Evolutionary conservation across 1,139 yeast genomes (phyloP).

Genomic region (Sugiyamaella xylanicola): DNA sequence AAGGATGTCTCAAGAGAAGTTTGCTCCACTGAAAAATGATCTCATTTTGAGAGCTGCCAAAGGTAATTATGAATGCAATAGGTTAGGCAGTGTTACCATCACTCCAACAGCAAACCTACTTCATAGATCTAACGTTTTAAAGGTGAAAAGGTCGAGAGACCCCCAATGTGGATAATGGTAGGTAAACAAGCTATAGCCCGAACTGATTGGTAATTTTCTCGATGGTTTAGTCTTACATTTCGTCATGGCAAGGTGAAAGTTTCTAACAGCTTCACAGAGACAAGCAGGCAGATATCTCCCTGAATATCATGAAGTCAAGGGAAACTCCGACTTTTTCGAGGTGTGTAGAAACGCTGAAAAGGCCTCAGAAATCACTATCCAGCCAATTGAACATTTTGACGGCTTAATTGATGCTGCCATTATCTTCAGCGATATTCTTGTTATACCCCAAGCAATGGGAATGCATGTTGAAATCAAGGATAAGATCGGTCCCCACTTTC

Average conservation of each 20-base stretch:
- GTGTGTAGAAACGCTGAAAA: conserved; percentile 91
- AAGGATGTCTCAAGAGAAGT: conserved; percentile 21
- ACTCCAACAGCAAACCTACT: no score
- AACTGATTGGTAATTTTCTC: no score
- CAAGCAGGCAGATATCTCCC: conserved; percentile 73
- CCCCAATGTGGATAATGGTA: conserved; percentile 97
- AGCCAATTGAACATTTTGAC: conserved; percentile 86
- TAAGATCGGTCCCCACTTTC: conserved; percentile 93
- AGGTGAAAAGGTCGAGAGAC: conserved; percentile 86
- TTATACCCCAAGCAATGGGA: conserved; percentile 98
- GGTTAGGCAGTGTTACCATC: no score
- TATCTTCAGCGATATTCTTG: conserved; percentile 91
- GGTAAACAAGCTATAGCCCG: no score
- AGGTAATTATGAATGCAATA: conserved; percentile 38
- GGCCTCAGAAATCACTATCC: conserved; percentile 92
- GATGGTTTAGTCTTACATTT: no score
- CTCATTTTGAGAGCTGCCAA: conserved; percentile 86
- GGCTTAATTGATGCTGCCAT: conserved; percentile 96
- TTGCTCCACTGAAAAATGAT: conserved; percentile 69
- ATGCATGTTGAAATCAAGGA: conserved; percentile 93
- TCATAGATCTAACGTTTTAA: conserved; percentile 20
- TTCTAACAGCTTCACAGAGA: conserved; percentile 47
- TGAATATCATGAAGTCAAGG: conserved; percentile 90
- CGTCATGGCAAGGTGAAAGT: no score
- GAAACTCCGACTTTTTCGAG: conserved; percentile 84